Evolutionary conservation across 331 rosid genomes (phyloP), one percentile per base, ranked within the genome.

Genomic region (Dryas integrifolia): DNA sequence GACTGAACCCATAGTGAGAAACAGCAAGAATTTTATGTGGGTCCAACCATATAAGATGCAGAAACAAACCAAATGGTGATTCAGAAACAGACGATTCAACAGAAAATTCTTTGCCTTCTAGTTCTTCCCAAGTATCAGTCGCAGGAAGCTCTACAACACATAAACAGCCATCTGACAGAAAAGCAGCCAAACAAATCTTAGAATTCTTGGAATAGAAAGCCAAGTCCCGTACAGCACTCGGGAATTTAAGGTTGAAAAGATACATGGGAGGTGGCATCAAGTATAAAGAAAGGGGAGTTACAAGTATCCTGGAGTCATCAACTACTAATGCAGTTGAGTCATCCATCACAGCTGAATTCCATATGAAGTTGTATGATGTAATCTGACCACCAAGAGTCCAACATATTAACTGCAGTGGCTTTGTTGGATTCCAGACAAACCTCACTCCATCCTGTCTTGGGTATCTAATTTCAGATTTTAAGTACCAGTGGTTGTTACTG

Each of bases 181-280:
- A 85, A 18, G 78, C 91, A 76, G 92, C 96, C 81, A 95, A 70
- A 68, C 82, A 83, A 77, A 82, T 86, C 88, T 85, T 91, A 44
- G 86, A 82, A 82, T 79, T 81, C 90, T 83, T 88, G 75, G 85
- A 88, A 81, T 84, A 82, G 26, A 75, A 81, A 9, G 92, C 84
- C 75, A 89, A 81, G 67, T 84, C 89, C 67, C 89, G 86, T 18
- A 95, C 89, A 84, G 77, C 67, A 66, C 89, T 78, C 4, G 91
- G 77, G 85, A 92, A 95, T 46, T 83, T 85, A 76, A 95, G 87
- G 82, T 80, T 77, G 82, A 95, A 95, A 48, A 87, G 71, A 84
- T 81, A 88, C 96, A 95, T 82, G 52, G 99, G 96, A 55, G 98
- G 99, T 12, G 99, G 97, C 89, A 92, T 87, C 49, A 95, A 75